phyloP scores from a whole-genome alignment of 1,139 yeast species.

The Geotrichum restrictum region DNA sequence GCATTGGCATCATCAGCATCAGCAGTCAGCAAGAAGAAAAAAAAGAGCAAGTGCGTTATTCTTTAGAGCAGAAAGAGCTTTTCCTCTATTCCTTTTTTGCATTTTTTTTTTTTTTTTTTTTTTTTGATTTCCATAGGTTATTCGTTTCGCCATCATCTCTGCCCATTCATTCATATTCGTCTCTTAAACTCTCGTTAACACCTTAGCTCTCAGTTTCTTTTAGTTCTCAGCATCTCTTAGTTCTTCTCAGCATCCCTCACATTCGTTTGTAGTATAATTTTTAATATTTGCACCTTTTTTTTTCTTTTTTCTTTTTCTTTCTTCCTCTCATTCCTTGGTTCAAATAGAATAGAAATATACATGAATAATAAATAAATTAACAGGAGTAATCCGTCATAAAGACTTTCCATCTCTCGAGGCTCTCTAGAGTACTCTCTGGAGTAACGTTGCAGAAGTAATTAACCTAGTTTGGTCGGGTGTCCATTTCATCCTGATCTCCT shows the following conservation, averaged over 20 bases:
- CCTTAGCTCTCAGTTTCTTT: neutral
- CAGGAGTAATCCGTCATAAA: too few relatives aligned
- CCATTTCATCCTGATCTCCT: neutral
- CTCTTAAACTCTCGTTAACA: too few relatives aligned
- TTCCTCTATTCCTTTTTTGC: neutral
- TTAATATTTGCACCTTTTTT: neutral
- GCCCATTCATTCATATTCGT: too few relatives aligned
- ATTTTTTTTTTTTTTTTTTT: neutral
- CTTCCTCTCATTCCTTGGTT: too few relatives aligned
- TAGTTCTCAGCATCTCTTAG: neutral
- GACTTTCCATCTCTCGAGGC: too few relatives aligned
- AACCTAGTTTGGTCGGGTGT: neutral
- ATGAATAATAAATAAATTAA: neutral
- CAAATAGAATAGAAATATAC: neutral
- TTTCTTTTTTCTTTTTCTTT: neutral
- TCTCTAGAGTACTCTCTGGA: too few relatives aligned
- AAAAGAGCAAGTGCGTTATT: slow-evolving; percentile 8
- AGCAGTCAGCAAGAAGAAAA: slow-evolving; percentile 4
- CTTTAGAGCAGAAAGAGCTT: neutral
- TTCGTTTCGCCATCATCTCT: too few relatives aligned
- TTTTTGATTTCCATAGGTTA: too few relatives aligned
- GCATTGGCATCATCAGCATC: too few relatives aligned
- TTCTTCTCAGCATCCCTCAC: too few relatives aligned
- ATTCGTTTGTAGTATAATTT: too few relatives aligned
- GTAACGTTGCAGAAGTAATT: too few relatives aligned